Evolutionary conservation across 1,284 basidiomycete genomes (phyloP).

Genomic region (Tremellales sp.): DNA sequence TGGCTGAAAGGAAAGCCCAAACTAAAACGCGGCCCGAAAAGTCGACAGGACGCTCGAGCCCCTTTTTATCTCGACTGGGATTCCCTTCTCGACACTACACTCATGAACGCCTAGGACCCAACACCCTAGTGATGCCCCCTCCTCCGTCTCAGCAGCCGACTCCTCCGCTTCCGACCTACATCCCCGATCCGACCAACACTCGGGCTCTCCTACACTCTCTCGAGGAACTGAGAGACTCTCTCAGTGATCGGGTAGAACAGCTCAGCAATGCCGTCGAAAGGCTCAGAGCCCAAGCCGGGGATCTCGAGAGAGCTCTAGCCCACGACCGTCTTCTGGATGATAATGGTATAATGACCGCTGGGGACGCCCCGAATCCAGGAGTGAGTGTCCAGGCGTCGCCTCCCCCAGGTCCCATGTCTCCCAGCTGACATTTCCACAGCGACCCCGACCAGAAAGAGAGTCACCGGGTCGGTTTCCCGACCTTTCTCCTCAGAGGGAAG

Average conservation of each 20-base stretch:
- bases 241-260: constrained; percentile 27
- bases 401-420: background rate
- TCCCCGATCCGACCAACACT: constrained; percentile 2
- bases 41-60: no score
- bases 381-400: background rate
- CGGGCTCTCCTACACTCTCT: constrained; percentile 23
- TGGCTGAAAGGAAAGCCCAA: no score
- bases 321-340: background rate
- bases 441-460: background rate
- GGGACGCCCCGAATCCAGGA: background rate
- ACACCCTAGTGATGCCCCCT: background rate
- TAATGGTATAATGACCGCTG: background rate
- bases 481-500: no score
- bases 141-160: background rate
- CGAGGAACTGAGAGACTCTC: constrained; percentile 30
- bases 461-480: background rate
- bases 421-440: background rate
- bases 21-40: no score
- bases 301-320: constrained; percentile 23
- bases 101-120: no score
- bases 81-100: background rate
- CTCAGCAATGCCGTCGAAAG: constrained; percentile 28
- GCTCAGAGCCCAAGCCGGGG: constrained; percentile 25
- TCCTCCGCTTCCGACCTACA: background rate
- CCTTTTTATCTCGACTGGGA: no score